phyloP scores from a whole-genome alignment of 148 eudicot genomes.

The Chenopodium album region DNA sequence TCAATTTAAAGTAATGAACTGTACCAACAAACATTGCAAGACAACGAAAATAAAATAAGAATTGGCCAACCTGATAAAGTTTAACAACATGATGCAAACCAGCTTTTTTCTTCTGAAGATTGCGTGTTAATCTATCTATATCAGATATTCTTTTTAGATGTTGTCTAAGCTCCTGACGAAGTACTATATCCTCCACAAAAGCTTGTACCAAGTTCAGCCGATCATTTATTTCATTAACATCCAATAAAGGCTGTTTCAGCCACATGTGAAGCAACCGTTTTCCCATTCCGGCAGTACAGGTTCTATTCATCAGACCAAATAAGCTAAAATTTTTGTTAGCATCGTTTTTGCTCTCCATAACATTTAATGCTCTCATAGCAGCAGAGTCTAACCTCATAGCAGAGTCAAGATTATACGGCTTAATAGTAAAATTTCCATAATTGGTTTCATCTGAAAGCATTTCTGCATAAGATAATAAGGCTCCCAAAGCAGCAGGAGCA shows the following conservation, averaged over 20 bases:
- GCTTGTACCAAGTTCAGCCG: constrained; percentile 90
- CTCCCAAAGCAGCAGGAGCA: constrained; percentile 76
- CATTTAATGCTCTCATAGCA: constrained; percentile 94
- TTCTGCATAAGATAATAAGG: constrained; percentile 71
- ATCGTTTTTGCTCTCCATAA: constrained; percentile 96
- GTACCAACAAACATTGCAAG: not conserved
- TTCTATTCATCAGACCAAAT: constrained; percentile 97
- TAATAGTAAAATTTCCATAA: constrained; percentile 62
- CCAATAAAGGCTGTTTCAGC: constrained; percentile 93
- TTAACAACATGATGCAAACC: constrained; percentile 81
- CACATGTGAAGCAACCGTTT: constrained; percentile 92
- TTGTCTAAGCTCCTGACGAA: constrained; percentile 89
- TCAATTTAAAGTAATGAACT: not conserved
- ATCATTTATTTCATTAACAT: constrained; percentile 71
- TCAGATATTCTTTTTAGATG: constrained; percentile 91
- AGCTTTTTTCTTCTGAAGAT: constrained; percentile 70
- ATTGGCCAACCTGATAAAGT: constrained; percentile 79
- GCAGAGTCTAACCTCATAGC: constrained; percentile 97
- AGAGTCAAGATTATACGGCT: constrained; percentile 62
- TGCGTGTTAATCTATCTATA: constrained; percentile 68
- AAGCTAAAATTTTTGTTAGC: constrained; percentile 93
- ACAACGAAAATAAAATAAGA: not conserved
- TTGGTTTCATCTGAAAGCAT: constrained; percentile 85
- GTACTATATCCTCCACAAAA: constrained; percentile 87
- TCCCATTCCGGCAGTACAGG: constrained; percentile 99